Base-by-base conservation (phyloP, 2,329 filamentous ascomycete genomes). In the Dothideomycetes sp. region DNA sequence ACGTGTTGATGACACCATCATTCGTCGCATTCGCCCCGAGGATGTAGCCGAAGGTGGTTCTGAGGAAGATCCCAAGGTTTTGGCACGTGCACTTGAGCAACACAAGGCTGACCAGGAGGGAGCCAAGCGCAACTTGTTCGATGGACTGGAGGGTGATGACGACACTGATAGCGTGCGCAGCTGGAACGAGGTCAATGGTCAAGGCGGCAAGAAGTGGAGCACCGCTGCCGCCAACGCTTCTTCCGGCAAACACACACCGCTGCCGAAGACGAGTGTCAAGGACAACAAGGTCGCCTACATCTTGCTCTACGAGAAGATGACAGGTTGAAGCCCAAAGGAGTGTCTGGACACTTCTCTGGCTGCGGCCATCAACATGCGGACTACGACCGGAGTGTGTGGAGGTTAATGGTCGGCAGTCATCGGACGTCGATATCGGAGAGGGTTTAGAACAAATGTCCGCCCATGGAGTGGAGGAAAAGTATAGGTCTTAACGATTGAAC, bases 241-340 rank as follows among this genome's bases (percentile, higher is more conserved):
- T 16, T 64, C 69, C 22, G 63, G 65, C 49, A 62, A 65, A 68
- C 54, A 64, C 67, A 63, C 63, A 69, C 65, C 71, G 76, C 11
- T 34, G 38, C 75, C 65, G 50, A 74, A 64, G 47, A 53, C 48
- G 35, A 52, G 57, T 25, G 63, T 84, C 57, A 86, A 85, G 63
- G 89, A 96, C 61, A 94, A 89, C 71, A 94, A 94, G 71, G 89
- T 95, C 44, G 91, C 91, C 4, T 98, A 98, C 64, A 77, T 98
- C 50, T 67, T 98, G 56, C 94, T 98, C 65, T 98, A 98, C 62
- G 82, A 95, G 67, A 78, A 78, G 54, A 75, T 91, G 34, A 49
- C 39, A 24, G 37, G 38, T 24, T 52, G 48, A 51, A 32, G 27
- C 7, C 6, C 15, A n/a, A 5, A 12, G 27, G 15, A 13, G 15